Evolutionary conservation across 2,329 filamentous ascomycete genomes (phyloP).

Genomic region (Decorospora gaudefroyi): DNA sequence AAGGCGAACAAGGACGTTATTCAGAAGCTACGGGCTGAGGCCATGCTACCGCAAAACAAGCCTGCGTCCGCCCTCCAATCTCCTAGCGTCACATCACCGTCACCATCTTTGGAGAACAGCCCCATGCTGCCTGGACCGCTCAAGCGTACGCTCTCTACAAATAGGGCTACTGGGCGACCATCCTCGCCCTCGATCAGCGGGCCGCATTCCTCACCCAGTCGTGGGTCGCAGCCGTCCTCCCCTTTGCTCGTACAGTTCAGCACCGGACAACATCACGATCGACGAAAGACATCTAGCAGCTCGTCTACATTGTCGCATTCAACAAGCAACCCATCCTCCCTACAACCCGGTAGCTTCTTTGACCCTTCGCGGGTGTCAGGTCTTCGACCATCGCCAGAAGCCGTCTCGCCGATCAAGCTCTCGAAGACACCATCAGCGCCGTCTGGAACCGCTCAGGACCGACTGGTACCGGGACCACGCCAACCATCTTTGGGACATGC

Average conservation of each 20-base stretch:
- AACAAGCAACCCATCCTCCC: constrained; percentile 61
- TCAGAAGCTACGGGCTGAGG: constrained; percentile 90
- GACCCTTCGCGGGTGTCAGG: constrained; percentile 68
- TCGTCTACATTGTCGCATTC: constrained; percentile 83
- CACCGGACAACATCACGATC: constrained; percentile 77
- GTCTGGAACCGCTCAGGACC: constrained; percentile 52
- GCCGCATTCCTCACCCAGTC: constrained; percentile 82
- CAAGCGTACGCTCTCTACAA: constrained; percentile 81
- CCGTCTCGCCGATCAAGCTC: constrained; percentile 60
- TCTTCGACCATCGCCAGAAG: constrained; percentile 57
- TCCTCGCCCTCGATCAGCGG: constrained; percentile 85
- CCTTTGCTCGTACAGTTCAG: constrained; percentile 97
- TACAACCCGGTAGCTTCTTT: constrained; percentile 72
- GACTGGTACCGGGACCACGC: constrained; percentile 42
- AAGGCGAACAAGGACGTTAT: constrained; percentile 99
- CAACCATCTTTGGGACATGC: constrained; percentile 32
- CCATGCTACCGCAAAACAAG: constrained; percentile 71
- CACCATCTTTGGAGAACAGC: constrained; percentile 78
- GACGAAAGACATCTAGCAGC: constrained; percentile 89
- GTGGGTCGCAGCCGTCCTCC: constrained; percentile 81
- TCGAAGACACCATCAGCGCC: constrained; percentile 53
- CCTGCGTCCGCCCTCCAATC: constrained; percentile 49
- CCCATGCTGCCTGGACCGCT: constrained; percentile 79
- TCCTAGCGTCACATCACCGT: constrained; percentile 55
- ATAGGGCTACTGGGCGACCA: constrained; percentile 71